A percentile compares a stretch with the other conserved stretches of the same genome.
phyloP scores from a whole-genome alignment of 2,329 filamentous ascomycete species.

The Myriosclerotinia duriaeana region DNA sequence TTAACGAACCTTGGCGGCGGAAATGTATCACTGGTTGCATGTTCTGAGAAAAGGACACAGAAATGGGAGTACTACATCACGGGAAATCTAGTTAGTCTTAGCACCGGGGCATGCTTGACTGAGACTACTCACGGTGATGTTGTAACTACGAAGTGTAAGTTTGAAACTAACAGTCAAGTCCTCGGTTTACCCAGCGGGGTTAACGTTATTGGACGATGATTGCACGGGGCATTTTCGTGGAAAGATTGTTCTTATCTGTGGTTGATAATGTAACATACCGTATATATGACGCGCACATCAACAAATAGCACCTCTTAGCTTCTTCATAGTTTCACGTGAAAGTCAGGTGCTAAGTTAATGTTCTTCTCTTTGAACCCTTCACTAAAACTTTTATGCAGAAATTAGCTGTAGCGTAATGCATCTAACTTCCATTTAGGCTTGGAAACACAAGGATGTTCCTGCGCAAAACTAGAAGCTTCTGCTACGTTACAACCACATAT shows the following conservation, averaged over 20 bases:
- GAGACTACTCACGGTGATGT: slow-evolving; percentile 40
- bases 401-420: not conserved
- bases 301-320: not conserved
- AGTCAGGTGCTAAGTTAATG: not conserved
- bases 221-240: not conserved
- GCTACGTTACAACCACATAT: slow-evolving; percentile 4
- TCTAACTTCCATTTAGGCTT: not conserved
- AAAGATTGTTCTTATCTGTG: not conserved
- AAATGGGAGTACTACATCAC: slow-evolving; percentile 47
- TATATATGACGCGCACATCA: not conserved
- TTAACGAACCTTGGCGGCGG: slow-evolving; percentile 43
- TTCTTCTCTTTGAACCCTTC: not conserved
- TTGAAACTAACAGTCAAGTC: slow-evolving; percentile 47
- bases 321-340: not conserved
- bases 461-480: not conserved
- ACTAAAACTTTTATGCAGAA: not conserved
- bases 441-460: not conserved
- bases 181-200: slow-evolving; percentile 49
- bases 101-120: slow-evolving; percentile 43
- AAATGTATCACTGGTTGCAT: slow-evolving; percentile 37
- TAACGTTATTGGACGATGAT: slow-evolving; percentile 28
- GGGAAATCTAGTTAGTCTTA: slow-evolving; percentile 46
- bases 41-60: slow-evolving; percentile 42
- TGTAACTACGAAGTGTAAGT: slow-evolving; percentile 41
- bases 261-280: not conserved